phyloP scores from a whole-genome alignment of 192 early-diverging fungal genomes.

The Kappamyces sp. region DNA sequence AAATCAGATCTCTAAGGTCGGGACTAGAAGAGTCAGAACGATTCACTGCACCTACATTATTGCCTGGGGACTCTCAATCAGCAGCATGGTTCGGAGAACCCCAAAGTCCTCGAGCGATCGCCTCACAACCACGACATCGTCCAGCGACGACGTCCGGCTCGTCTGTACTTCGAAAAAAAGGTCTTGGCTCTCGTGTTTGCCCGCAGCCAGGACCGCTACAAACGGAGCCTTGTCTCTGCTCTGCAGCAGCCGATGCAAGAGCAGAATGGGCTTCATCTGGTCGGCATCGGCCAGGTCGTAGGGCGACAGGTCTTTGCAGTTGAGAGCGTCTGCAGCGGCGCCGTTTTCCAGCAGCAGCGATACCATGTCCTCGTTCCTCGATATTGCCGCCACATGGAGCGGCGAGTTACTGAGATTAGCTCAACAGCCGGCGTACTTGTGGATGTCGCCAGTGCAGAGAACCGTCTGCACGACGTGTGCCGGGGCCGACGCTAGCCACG shows the following conservation, averaged over 20 bases:
- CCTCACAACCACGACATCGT: slow-evolving; percentile 16
- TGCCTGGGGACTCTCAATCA: no score
- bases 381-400: slow-evolving; percentile 24
- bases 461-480: neutral
- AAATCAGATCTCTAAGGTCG: slow-evolving; percentile 9
- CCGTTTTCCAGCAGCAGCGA: slow-evolving; percentile 22
- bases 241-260: slow-evolving; percentile 1
- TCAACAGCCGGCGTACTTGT: neutral
- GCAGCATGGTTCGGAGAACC: slow-evolving; percentile 18
- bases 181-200: neutral
- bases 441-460: neutral
- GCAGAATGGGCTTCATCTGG: slow-evolving; percentile 12
- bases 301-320: slow-evolving; percentile 15
- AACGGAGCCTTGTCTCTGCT: neutral
- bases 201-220: neutral
- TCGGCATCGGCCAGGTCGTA: slow-evolving; percentile 21
- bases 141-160: neutral
- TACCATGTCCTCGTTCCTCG: slow-evolving; percentile 20
- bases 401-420: slow-evolving; percentile 24
- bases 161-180: neutral
- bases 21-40: no score
- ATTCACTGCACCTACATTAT: no score
- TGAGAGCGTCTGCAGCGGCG: slow-evolving; percentile 7
- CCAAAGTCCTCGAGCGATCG: slow-evolving; percentile 27
- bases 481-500: neutral